These are phyloP conservation scores for Neonectria punicea DNA, from an alignment of 2,329 filamentous ascomycete genomes.

Conservation along the genomic window DNA sequence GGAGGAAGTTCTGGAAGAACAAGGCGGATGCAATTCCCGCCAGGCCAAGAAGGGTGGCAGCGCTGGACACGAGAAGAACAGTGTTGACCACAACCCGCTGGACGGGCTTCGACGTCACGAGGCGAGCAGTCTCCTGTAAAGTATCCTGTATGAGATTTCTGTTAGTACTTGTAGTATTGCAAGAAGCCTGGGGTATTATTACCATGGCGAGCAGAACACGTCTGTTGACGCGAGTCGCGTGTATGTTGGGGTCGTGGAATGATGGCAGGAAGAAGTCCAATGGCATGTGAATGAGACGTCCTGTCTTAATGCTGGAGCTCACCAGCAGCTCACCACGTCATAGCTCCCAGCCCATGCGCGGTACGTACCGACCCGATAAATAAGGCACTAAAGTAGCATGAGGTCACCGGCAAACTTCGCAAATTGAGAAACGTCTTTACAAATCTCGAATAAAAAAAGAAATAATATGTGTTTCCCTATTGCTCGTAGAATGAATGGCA, in stretches of 20 bases:
- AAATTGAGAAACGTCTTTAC: neutral
- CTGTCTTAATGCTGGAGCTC: constrained; percentile 23
- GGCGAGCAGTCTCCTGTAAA: constrained; percentile 50
- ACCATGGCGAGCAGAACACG: constrained; percentile 33
- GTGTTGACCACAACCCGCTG: constrained; percentile 61
- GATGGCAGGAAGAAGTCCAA: constrained; percentile 21
- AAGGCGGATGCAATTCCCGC: constrained; percentile 61
- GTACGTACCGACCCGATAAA: constrained; percentile 27
- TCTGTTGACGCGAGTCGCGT: constrained; percentile 20
- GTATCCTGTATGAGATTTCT: constrained; percentile 43
- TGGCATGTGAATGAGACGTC: constrained; percentile 37
- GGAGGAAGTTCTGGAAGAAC: constrained; percentile 67
- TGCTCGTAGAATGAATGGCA: constrained; percentile 26
- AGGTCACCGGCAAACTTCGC: too few relatives aligned
- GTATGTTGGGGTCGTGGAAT: constrained; percentile 15
- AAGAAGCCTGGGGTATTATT: neutral
- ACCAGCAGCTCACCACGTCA: constrained; percentile 35
- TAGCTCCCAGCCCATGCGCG: constrained; percentile 21
- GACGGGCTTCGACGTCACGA: constrained; percentile 62
- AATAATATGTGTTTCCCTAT: constrained; percentile 16
- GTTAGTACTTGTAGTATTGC: neutral
- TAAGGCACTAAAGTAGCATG: too few relatives aligned
- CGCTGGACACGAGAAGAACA: constrained; percentile 55
- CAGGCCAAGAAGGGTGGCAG: constrained; percentile 57
- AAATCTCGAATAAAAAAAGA: neutral